Evolutionary conservation across 805 yeast species (phyloP), one percentile per base, ranked within the genome.

Genomic region (Metschnikowia borealis): DNA sequence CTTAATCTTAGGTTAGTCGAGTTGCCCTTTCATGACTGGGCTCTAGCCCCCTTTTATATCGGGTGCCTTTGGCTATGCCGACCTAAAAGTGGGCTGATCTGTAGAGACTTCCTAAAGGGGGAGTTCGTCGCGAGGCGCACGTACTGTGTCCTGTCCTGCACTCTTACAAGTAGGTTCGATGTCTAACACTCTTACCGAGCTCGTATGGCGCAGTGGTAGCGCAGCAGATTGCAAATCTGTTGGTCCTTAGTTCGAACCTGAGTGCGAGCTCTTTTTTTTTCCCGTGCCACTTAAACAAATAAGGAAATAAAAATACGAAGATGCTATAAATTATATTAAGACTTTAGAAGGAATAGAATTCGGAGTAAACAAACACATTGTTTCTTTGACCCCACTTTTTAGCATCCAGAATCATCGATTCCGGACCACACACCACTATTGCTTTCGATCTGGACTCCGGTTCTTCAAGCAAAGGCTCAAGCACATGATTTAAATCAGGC

Each of bases 201-300:
- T 79, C 76, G 84, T 79, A 78, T 87, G 90, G 95, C 94, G 90
- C 91, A 87, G 94, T 84, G 94, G 96, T 87, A 87, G 92, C 91
- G 95, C 94, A 86, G 90, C 89, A 85, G 96, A 88, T 88, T 88
- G 95, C 96, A 88, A 87, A 87, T 88, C 96, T 86, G 87, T 84
- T 86, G 95, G 96, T 88, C 94, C 90, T 85, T 82, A 85, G 96
- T 88, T 88, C 96, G 84, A 88, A 69, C 83, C 96, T 85, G 95
- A 85, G 89, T 79, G 84, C 85, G 81, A 84, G 89, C 94, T 52
- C 26, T 26, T 6, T 85, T 54, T 47, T 54, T 62, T 70, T 69
- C 74, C 74, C 68, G 32, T 40, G 13, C 23, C 20, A 31, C 8
- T 15, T 29, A 0, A 17, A n/a, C 13, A 36, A 15, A 2, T 26